Conservation (phyloP, 2,329 filamentous ascomycete genomes). For the Monosporascus sp. region DNA sequence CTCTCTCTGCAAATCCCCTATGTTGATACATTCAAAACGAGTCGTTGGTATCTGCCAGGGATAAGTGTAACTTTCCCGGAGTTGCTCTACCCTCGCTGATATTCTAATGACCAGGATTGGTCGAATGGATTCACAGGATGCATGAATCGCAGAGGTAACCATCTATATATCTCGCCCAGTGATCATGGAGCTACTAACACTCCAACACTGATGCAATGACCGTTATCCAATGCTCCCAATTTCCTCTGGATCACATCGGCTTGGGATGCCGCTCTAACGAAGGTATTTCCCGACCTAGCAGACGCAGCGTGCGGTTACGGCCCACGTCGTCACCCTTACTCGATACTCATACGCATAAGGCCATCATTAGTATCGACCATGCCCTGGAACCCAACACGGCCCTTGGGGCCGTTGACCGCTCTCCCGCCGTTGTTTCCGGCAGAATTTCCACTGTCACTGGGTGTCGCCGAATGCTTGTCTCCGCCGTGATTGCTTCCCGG, state of each 20-base stretch:
- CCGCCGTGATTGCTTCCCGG: slow-evolving; percentile 55
- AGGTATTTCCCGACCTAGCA: neutral
- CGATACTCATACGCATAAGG: slow-evolving; percentile 95
- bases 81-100: too few species aligned
- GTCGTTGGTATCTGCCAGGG: too few species aligned
- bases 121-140: too few species aligned
- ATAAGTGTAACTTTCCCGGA: too few species aligned
- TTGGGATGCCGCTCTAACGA: neutral
- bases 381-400: slow-evolving; percentile 74
- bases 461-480: slow-evolving; percentile 44
- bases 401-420: slow-evolving; percentile 48
- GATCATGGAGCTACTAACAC: too few species aligned
- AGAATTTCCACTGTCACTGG: slow-evolving; percentile 44
- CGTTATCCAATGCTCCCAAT: too few species aligned
- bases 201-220: too few species aligned
- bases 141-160: neutral
- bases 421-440: slow-evolving; percentile 29
- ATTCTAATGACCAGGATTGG: too few species aligned
- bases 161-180: neutral
- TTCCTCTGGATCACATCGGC: too few species aligned
- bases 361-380: slow-evolving; percentile 96
- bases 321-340: slow-evolving; percentile 43
- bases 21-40: too few species aligned
- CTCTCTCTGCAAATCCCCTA: too few species aligned
- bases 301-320: neutral